Evolutionary conservation across 2,329 filamentous ascomycete genomes (phyloP), one percentile per base, ranked within the genome.

Genomic region (Tolypocladium pustulatum): DNA sequence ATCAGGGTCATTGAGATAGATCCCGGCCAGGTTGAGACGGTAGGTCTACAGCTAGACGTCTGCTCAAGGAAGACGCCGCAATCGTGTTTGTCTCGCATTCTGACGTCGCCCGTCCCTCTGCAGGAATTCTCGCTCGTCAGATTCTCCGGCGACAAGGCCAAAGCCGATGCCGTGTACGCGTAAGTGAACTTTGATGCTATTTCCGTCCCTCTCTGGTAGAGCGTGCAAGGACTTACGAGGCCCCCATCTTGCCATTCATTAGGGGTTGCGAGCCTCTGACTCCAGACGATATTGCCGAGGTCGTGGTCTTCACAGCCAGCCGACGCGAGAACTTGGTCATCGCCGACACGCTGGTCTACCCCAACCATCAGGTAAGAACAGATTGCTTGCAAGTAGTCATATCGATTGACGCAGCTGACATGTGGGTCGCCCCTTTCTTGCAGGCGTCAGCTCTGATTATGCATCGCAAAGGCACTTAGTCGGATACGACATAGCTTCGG

Each of bases 11-110:
- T 96, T 62, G 89, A 91, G 73, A 81, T 97, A 67, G 92, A 96
- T 68, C 92, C 92, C 0, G 92, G 92, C 32, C 91, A 96, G 75
- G 91, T 96, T 54, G 91, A 96, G 80, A 96, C 92, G 52, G 85
- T 87, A 73, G 61, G 78, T 65, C 36, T 30, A 27, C 22, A 34
- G 5, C 4, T 15, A 2, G 15, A 40, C 17, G 20, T 20, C 30
- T 43, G 25, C 25, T 40, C 15, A 27, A 34, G 17, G 27, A 20
- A n/a, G 17, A 17, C 49, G 17, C n/a, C 3, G 25, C 20, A 10
- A n/a, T 10, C 12, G 30, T 52, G 9, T 54, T 46, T n/a, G 41
- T 15, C 20, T 25, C 40, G 13, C 8, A 25, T 20, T 51, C 54
- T 60, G 32, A 62, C 36, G 37, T 56, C 59, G 57, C 20, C 65